A percentile compares a stretch with the other conserved stretches of the same genome.
Conservation (phyloP, 306 rosid genomes). For the Urtica urens region DNA sequence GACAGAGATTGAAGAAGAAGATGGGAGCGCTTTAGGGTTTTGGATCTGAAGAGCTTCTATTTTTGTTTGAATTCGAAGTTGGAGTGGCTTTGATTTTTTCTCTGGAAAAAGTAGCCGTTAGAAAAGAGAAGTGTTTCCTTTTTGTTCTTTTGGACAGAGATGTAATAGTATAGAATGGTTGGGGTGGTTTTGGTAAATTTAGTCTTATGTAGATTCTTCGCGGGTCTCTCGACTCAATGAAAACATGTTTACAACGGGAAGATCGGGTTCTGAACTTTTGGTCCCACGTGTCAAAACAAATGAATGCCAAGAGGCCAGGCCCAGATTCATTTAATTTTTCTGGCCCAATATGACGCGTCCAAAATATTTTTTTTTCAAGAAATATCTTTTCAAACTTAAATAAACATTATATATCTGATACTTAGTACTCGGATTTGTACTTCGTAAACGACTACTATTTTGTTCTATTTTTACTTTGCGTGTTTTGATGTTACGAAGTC, state of each 20-base stretch:
- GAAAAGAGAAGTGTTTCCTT: slow-evolving; percentile 5
- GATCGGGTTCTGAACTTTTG: background rate
- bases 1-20: background rate
- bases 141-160: slow-evolving; percentile 21
- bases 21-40: slow-evolving; percentile 15
- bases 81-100: background rate
- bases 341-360: background rate
- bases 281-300: background rate
- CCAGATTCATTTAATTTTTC: background rate
- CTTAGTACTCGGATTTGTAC: too few relatives aligned
- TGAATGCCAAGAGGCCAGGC: slow-evolving; percentile 12
- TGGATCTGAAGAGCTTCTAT: background rate
- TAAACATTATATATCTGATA: too few relatives aligned
- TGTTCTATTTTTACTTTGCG: too few relatives aligned
- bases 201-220: background rate
- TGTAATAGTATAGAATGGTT: slow-evolving; percentile 19
- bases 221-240: background rate
- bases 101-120: slow-evolving; percentile 60
- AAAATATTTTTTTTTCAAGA: background rate
- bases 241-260: slow-evolving; percentile 4
- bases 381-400: too few relatives aligned
- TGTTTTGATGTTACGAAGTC: too few relatives aligned
- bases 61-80: slow-evolving; percentile 17
- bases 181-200: slow-evolving; percentile 23
- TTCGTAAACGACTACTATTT: too few relatives aligned